Base-by-base conservation (phyloP, 108 stramenopile species). In the Hondaea fermentalgiana region DNA sequence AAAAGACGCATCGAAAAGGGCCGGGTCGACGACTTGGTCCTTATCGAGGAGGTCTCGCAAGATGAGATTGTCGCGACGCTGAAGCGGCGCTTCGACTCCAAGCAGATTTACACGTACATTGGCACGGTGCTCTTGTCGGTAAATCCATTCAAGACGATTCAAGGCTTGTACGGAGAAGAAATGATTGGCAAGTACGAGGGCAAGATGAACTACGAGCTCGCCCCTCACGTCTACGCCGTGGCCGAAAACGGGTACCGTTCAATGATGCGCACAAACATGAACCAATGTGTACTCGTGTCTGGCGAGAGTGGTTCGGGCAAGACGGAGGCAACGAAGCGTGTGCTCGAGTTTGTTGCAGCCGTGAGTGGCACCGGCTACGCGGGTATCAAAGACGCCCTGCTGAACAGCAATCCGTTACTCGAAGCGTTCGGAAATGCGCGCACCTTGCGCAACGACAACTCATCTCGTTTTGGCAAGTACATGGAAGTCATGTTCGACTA, bases 211-310 rank as follows among this genome's bases (percentile, higher is more conserved):
- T 43, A 23, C 87, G 59, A 25, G 21, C 89, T 96, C 19, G 90
- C 96, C 19, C 97, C 98, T 4, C 98, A 98, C 90, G 97, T 96
- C 5, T 99, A 95, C 88, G 94, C 96, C 64, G 96, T 95, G 28
- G 97, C 98, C 10, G 98, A 98, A 89, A 92, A 94, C 72, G 97
- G 97, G n/a, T 99, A 97, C 91, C 96, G 98, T 64, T 92, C 95
- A 72, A 97, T 99, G 97, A 94, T 96, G 92, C 45, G 51, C 19
- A 28, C 49, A 6, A 53, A 53, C 4, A 12, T 16, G 28, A 83
- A 83, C 51, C 76, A 83, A 23, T 83, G 76, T 23, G 28, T 83
- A 6, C 28, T 83, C 1, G 76, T 83, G 51, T 53, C 49, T 8
- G 76, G 76, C 3, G 76, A 83, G 28, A 53, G 49, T 23, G 76